Percentiles rank a stretch among this genome's conserved stretches.
Conservation (phyloP, 257 asterid species). For the Echites panduratus region DNA sequence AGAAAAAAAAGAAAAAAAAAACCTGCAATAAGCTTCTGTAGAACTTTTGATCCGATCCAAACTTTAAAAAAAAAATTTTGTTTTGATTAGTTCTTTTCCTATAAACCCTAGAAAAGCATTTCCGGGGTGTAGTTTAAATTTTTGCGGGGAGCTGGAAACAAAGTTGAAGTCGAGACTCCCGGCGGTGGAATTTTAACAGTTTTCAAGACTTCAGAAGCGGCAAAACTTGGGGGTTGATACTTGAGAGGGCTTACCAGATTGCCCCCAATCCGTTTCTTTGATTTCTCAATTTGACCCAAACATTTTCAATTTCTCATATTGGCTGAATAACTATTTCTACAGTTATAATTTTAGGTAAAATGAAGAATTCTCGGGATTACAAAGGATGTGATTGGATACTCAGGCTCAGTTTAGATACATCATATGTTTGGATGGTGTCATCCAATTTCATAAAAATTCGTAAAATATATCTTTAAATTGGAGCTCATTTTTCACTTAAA, state of each 20-base stretch:
- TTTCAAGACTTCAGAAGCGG: not conserved
- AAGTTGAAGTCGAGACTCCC: not conserved
- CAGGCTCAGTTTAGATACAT: too few relatives aligned
- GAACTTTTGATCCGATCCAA: not conserved
- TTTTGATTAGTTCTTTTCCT: not conserved
- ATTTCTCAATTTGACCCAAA: not conserved
- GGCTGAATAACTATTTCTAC: not conserved
- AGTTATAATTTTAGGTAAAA: too few relatives aligned
- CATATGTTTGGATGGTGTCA: too few relatives aligned
- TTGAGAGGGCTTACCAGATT: not conserved
- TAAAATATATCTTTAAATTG: too few relatives aligned
- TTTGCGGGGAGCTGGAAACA: not conserved
- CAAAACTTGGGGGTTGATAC: not conserved
- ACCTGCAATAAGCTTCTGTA: not conserved
- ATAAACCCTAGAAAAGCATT: not conserved
- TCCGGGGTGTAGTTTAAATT: not conserved
- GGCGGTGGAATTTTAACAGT: not conserved
- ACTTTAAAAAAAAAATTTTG: not conserved
- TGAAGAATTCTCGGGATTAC: too few relatives aligned
- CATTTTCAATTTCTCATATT: not conserved
- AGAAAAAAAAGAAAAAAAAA: not conserved
- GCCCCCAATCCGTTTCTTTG: not conserved
- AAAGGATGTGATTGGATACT: too few relatives aligned
- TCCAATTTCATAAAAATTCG: too few relatives aligned
- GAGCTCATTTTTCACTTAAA: too few relatives aligned